phyloP scores from a whole-genome alignment of 2,329 filamentous ascomycete species.

The Lojkania enalia region DNA sequence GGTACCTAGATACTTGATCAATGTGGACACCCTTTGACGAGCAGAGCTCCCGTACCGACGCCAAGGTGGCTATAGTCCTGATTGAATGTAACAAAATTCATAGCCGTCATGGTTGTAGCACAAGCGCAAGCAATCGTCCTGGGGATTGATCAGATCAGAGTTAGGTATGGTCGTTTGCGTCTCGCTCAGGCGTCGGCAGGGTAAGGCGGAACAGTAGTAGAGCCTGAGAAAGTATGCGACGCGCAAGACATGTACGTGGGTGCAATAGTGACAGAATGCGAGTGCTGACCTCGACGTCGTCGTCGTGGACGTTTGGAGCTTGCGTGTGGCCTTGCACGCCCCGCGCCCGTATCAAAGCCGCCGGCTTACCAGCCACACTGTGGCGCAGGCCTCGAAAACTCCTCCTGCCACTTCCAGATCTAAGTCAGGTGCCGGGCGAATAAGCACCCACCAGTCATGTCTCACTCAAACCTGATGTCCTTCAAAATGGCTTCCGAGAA shows the following conservation, averaged over 20 bases:
- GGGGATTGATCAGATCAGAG: constrained; percentile 1
- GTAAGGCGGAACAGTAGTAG: no score
- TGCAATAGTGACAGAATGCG: constrained; percentile 1
- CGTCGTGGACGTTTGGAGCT: no score
- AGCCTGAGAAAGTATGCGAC: not conserved
- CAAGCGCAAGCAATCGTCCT: not conserved
- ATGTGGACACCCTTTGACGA: not conserved
- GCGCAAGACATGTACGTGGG: constrained; percentile 12
- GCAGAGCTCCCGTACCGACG: constrained; percentile 67
- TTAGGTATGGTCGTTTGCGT: not conserved
- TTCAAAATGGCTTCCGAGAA: constrained; percentile 11
- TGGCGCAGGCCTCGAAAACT: no score
- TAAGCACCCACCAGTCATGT: not conserved
- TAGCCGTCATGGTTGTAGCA: constrained; percentile 51
- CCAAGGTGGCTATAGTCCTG: constrained; percentile 97
- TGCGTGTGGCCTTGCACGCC: no score
- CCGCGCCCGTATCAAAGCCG: no score
- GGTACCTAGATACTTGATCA: constrained; percentile 63
- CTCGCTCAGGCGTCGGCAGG: no score
- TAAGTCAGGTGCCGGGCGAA: no score
- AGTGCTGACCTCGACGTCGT: no score
- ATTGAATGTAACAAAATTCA: constrained; percentile 99
- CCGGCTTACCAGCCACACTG: no score
- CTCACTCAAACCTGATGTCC: constrained; percentile 17
- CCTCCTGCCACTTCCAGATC: no score